Evolutionary conservation across 768 basidiomycete species (phyloP), one percentile per base, ranked within the genome.

Genomic region (Harrya chromipes): DNA sequence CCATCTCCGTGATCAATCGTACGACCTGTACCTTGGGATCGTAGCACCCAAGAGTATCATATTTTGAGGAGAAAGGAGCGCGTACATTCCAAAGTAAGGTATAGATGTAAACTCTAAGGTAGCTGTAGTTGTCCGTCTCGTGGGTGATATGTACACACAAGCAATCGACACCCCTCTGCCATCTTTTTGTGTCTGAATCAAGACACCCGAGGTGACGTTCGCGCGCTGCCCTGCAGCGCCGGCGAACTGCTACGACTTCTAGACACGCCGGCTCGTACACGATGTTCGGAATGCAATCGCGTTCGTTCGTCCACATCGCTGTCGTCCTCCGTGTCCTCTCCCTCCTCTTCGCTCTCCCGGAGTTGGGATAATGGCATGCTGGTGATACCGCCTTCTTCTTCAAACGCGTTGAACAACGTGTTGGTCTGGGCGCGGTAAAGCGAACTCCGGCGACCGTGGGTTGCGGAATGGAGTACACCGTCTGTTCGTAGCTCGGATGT

Each of bases 341-440:
- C 74, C 40, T 82, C 81, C 42, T 83, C 84, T 42, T 83, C 85
- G 36, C 74, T 78, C 72, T 93, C 91, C 34, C 76, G 70, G 45
- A 94, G 69, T 53, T 76, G 74, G 12, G 79, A 74, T 40, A 94
- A 61, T 12, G 83, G 83, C 37, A 87, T 73, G 47, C 67, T 36
- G 23, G 24, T 31, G 26, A n/a, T 27, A 16, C 50, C 54, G 11
- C 20, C 49, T 0, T 23, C 55, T 10, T 73, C 82, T 47, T 85
- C 89, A 58, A 87, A 92, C 12, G 90, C 78, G 64, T 78, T 83
- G 69, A 92, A 94, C 21, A 94, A 71, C 14, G 83, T 83, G 7
- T 76, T 70, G 35, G 76, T 74, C 60, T 87, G 85, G 3, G 79
- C 73, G 21, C 84, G 81, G 57, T 85, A 86, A 12, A 85, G 70